A percentile compares a stretch with the other conserved stretches of the same genome.
phyloP scores from a whole-genome alignment of 495 filamentous ascomycete species.

The Astrothelium macrocarpum region DNA sequence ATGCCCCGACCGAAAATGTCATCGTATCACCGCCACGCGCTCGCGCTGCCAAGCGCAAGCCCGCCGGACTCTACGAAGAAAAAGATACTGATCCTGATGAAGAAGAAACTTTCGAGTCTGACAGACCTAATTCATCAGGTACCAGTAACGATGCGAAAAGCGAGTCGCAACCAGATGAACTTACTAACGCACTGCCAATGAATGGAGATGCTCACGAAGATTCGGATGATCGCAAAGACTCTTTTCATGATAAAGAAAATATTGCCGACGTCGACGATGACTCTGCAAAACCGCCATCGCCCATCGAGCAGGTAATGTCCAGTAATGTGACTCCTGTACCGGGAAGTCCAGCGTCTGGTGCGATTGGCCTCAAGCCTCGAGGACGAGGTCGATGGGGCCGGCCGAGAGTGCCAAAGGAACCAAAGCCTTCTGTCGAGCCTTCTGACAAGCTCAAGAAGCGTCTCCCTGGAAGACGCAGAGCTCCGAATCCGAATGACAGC shows the following conservation, averaged over 20 bases:
- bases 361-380: not conserved
- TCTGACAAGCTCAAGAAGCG: slow-evolving; percentile 19
- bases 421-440: slow-evolving; percentile 4
- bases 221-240: slow-evolving; percentile 12
- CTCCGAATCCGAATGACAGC: slow-evolving; percentile 25
- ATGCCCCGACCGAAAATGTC: slow-evolving; percentile 2
- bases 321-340: slow-evolving; percentile 7
- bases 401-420: not conserved
- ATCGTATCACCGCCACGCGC: not conserved
- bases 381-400: slow-evolving; percentile 2
- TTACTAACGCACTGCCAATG: not conserved
- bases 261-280: slow-evolving; percentile 9
- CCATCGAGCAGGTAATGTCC: not conserved
- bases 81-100: slow-evolving; percentile 5
- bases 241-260: not conserved
- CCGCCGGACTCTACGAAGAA: not conserved
- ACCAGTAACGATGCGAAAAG: not conserved
- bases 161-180: not conserved
- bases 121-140: not conserved
- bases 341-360: slow-evolving; percentile 6
- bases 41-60: slow-evolving; percentile 15
- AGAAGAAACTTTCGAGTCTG: not conserved
- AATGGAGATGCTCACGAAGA: slow-evolving; percentile 16
- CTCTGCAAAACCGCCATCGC: not conserved
- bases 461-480: slow-evolving; percentile 31